Evolutionary conservation across 2,329 filamentous ascomycete species (phyloP).

Genomic region (Penicillium freii): DNA sequence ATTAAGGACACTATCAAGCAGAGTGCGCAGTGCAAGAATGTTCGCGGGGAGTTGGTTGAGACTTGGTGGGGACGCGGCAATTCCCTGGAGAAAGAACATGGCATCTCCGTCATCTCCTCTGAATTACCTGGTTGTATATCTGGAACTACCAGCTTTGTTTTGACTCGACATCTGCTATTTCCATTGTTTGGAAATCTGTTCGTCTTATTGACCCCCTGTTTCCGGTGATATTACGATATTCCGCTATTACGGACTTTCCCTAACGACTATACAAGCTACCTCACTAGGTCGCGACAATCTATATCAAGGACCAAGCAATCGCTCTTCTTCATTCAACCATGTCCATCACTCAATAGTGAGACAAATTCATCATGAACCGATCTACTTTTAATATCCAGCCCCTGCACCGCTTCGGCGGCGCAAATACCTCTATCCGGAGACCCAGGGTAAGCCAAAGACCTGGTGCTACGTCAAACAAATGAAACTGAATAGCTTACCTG

Average conservation of each 20-base stretch:
- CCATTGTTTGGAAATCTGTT: not conserved
- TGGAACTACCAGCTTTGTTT: not conserved
- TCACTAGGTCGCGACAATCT: not conserved
- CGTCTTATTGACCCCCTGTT: not conserved
- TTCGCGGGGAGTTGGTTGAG: conserved; percentile 19
- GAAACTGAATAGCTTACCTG: conserved; percentile 7
- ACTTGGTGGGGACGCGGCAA: conserved; percentile 21
- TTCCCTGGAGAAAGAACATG: not conserved
- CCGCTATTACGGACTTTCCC: not conserved
- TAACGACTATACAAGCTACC: not conserved
- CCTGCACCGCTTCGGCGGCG: conserved; percentile 65
- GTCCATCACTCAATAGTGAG: not conserved
- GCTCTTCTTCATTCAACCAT: not conserved
- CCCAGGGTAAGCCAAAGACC: conserved; percentile 59
- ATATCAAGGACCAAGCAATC: not conserved
- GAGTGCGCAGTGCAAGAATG: conserved; percentile 5
- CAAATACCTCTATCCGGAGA: conserved; percentile 68
- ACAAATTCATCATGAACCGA: conserved; percentile 30
- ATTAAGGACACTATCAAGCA: conserved; percentile 1
- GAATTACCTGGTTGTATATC: not conserved
- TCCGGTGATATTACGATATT: not conserved
- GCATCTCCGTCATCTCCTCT: conserved; percentile 2
- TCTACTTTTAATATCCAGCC: conserved; percentile 65
- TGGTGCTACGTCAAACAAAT: not conserved
- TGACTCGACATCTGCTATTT: not conserved